A percentile compares a stretch with the other conserved stretches of the same genome.
Conservation (phyloP, 768 basidiomycete genomes). For the Russula sp. region DNA sequence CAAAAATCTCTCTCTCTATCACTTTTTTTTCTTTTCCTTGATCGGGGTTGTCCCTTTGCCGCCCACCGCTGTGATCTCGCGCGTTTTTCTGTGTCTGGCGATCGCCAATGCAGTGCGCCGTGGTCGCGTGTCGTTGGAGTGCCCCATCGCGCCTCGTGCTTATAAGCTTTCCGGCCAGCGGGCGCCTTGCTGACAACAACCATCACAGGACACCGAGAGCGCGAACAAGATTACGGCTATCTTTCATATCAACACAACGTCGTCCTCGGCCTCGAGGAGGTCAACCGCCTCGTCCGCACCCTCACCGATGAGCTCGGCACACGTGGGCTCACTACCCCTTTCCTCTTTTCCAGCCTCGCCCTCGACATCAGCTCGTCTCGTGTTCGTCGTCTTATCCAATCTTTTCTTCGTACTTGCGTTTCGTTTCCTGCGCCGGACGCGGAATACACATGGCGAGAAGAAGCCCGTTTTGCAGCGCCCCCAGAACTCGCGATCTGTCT, state of each 20-base stretch:
- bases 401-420: slow-evolving; percentile 68
- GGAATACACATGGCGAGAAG: slow-evolving; percentile 67
- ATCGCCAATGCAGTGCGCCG: slow-evolving; percentile 8
- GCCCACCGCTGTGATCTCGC: neutral
- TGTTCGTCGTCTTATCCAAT: slow-evolving; percentile 71
- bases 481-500: slow-evolving; percentile 90
- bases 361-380: slow-evolving; percentile 78
- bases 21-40: neutral
- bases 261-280: slow-evolving; percentile 70
- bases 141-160: neutral
- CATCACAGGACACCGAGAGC: slow-evolving; percentile 29
- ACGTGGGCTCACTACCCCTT: slow-evolving; percentile 78
- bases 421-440: slow-evolving; percentile 38
- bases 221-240: slow-evolving; percentile 62
- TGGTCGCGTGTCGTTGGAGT: slow-evolving; percentile 3
- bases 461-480: slow-evolving; percentile 78
- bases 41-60: neutral
- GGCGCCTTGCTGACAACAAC: slow-evolving; percentile 8
- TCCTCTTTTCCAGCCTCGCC: slow-evolving; percentile 87
- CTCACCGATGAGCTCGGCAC: slow-evolving; percentile 66
- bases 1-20: neutral
- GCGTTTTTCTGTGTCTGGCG: neutral
- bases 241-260: slow-evolving; percentile 71
- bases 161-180: no score
- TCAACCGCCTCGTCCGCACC: slow-evolving; percentile 66